Conservation (phyloP, 2,329 filamentous ascomycete species). For the Ophiosphaerella herpotricha region DNA sequence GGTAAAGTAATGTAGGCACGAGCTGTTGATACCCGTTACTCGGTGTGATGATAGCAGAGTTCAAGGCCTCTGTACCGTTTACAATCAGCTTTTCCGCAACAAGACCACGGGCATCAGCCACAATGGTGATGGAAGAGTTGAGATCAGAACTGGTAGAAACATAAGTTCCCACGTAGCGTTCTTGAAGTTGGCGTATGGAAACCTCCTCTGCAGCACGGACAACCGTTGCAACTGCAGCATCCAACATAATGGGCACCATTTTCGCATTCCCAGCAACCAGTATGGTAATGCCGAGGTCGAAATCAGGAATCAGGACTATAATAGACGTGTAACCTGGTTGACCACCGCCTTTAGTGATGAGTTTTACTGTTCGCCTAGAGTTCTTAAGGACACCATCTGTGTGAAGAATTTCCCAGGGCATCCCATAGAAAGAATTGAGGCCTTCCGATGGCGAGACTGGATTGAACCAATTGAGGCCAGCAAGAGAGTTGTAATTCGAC, state of each 20-base stretch:
- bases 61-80: conserved; percentile 33
- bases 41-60: conserved; percentile 4
- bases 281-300: conserved; percentile 51
- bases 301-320: conserved; percentile 50
- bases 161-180: conserved; percentile 37
- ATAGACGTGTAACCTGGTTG: conserved; percentile 49
- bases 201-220: conserved; percentile 43
- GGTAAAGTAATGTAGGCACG: conserved; percentile 34
- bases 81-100: conserved; percentile 35
- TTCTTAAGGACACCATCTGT: conserved; percentile 45
- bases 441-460: conserved; percentile 46
- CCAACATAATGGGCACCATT: conserved; percentile 29
- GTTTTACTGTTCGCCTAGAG: conserved; percentile 47
- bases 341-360: conserved; percentile 53
- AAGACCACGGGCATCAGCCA: conserved; percentile 35
- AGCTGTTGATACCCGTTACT: conserved; percentile 23
- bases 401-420: conserved; percentile 55
- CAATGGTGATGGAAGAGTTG: conserved; percentile 34
- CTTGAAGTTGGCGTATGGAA: conserved; percentile 29
- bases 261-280: conserved; percentile 38
- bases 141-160: conserved; percentile 16
- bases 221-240: conserved; percentile 34
- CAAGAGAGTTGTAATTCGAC: conserved; percentile 48
- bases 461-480: conserved; percentile 51
- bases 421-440: conserved; percentile 50